phyloP scores from a whole-genome alignment of 371 early-diverging fungal genomes.

The Mortierella sp. region DNA sequence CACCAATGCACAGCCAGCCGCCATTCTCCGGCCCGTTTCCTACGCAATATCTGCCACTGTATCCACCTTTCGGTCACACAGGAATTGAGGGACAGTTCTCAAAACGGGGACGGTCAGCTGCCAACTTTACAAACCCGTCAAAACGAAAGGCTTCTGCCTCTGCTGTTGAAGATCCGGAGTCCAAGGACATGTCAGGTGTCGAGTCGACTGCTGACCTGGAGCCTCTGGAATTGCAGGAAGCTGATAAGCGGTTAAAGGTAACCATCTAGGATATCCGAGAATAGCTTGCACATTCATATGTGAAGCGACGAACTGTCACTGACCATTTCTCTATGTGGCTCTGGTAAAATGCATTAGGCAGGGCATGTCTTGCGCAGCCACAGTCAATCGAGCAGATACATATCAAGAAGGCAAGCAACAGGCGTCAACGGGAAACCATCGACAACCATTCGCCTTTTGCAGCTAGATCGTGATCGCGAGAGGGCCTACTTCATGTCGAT shows the following conservation, averaged over 20 bases:
- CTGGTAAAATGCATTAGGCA: neutral
- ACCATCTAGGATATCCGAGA: neutral
- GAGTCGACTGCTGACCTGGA: neutral
- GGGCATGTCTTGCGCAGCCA: slow-evolving; percentile 16
- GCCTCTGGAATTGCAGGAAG: neutral
- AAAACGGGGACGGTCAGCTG: slow-evolving; percentile 4
- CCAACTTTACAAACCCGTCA: neutral
- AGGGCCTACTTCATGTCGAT: slow-evolving; percentile 29
- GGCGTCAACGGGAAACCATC: neutral
- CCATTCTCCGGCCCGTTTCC: neutral
- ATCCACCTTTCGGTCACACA: neutral
- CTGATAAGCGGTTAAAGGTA: slow-evolving; percentile 10
- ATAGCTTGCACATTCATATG: neutral
- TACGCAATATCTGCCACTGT: neutral
- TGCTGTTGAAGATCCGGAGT: neutral
- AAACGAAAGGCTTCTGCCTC: slow-evolving; percentile 12
- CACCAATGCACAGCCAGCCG: slow-evolving; percentile 12
- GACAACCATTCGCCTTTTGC: slow-evolving; percentile 21
- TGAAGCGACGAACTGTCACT: neutral
- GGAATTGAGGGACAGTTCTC: neutral
- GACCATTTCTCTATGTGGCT: neutral
- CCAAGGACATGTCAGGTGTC: slow-evolving; percentile 5
- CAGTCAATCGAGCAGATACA: slow-evolving; percentile 5
- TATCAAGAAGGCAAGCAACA: slow-evolving; percentile 17
- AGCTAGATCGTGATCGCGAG: slow-evolving; percentile 30